phyloP scores from a whole-genome alignment of 2,329 filamentous ascomycete genomes.

The Stemphylium lycopersici region DNA sequence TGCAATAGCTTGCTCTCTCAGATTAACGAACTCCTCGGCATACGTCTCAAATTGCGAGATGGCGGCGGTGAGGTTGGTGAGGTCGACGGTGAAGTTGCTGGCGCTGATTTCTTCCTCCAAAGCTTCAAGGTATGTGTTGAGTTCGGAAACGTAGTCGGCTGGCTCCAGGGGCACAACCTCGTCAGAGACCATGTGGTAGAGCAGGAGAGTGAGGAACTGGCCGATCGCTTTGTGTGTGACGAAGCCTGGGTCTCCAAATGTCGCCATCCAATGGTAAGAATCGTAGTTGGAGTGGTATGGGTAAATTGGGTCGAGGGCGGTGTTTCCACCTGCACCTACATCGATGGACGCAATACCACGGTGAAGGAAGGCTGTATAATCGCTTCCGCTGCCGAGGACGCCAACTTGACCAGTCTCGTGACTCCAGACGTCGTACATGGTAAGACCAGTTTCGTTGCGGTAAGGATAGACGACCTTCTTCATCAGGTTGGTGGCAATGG shows the following conservation, averaged over 20 bases:
- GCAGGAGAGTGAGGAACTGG: slow-evolving; percentile 53
- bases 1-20: slow-evolving; percentile 40
- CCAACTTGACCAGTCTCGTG: slow-evolving; percentile 46
- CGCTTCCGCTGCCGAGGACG: slow-evolving; percentile 54
- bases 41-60: slow-evolving; percentile 46
- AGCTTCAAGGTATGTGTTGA: slow-evolving; percentile 45
- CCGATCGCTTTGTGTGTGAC: slow-evolving; percentile 57
- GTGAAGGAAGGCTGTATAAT: slow-evolving; percentile 57
- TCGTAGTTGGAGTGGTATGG: slow-evolving; percentile 58
- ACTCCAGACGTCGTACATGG: slow-evolving; percentile 55
- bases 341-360: slow-evolving; percentile 53
- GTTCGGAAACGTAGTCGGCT: slow-evolving; percentile 47
- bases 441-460: slow-evolving; percentile 46
- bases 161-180: slow-evolving; percentile 49
- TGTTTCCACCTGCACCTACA: slow-evolving; percentile 48
- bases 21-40: slow-evolving; percentile 34
- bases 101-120: slow-evolving; percentile 41
- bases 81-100: slow-evolving; percentile 41
- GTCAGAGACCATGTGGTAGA: slow-evolving; percentile 51
- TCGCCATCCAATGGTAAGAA: slow-evolving; percentile 59
- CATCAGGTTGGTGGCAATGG: slow-evolving; percentile 43
- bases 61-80: slow-evolving; percentile 40
- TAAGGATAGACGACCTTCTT: slow-evolving; percentile 53
- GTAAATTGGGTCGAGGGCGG: slow-evolving; percentile 51
- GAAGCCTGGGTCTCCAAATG: slow-evolving; percentile 59